phyloP scores from a whole-genome alignment of 306 rosid genomes.

The Trichosanthes cucumerina region DNA sequence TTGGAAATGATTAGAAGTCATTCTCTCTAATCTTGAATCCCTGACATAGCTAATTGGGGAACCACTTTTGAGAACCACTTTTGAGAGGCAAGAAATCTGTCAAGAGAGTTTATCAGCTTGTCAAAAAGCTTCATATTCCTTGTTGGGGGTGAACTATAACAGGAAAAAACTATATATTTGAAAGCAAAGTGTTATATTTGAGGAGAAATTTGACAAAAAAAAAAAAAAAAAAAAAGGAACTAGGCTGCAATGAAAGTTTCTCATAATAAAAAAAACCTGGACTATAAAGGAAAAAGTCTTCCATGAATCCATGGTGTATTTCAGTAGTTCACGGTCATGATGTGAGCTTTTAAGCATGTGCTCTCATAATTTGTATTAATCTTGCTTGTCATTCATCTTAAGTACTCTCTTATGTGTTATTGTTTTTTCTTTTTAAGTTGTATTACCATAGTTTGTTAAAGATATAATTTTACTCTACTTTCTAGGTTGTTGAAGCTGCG shows the following conservation, averaged over 20 bases:
- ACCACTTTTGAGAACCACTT: neutral
- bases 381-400: neutral
- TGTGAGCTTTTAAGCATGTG: neutral
- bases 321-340: neutral
- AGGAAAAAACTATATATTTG: neutral
- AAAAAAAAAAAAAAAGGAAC: neutral
- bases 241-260: neutral
- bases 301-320: neutral
- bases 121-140: neutral
- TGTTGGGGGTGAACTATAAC: neutral
- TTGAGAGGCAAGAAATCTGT: neutral
- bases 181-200: neutral
- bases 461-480: neutral
- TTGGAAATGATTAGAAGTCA: neutral
- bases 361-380: neutral
- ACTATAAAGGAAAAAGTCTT: neutral
- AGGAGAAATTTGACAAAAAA: neutral
- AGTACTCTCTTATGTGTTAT: neutral
- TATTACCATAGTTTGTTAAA: neutral
- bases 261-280: neutral
- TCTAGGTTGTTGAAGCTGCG: constrained; percentile 95
- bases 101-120: neutral
- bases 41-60: neutral
- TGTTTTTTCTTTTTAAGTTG: neutral
- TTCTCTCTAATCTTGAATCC: neutral